These are phyloP conservation scores for Pleurotus djamor DNA, from an alignment of 768 basidiomycete species.

Conservation along the genomic window DNA sequence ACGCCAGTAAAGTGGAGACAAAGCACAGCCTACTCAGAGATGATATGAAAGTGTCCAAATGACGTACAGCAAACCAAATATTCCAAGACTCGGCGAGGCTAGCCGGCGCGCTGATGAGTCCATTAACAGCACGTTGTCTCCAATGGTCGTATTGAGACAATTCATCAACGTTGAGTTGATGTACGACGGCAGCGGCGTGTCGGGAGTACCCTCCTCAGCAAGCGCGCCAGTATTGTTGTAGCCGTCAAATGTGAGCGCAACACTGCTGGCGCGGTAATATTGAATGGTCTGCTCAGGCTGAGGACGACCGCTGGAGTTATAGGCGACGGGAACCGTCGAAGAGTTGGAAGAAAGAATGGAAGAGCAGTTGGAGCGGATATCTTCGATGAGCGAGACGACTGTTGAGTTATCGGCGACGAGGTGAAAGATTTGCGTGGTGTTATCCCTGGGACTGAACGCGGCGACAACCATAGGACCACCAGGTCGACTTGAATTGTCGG, in stretches of 20 bases:
- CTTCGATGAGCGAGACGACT: slow-evolving; percentile 35
- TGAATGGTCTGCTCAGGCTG: slow-evolving; percentile 57
- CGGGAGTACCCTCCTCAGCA: slow-evolving; percentile 34
- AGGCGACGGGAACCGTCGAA: slow-evolving; percentile 23
- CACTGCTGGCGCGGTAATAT: slow-evolving; percentile 67
- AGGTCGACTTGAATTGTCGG: slow-evolving; percentile 43
- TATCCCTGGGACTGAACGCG: slow-evolving; percentile 37
- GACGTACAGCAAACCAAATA: slow-evolving; percentile 19
- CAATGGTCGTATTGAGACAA: slow-evolving; percentile 67
- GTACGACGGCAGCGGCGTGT: slow-evolving; percentile 48
- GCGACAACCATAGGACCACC: slow-evolving; percentile 47
- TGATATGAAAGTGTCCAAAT: slow-evolving; percentile 11
- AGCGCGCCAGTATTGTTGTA: slow-evolving; percentile 64
- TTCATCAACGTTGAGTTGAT: slow-evolving; percentile 47
- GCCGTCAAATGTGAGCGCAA: slow-evolving; percentile 59
- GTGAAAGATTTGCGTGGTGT: slow-evolving; percentile 37
- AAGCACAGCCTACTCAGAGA: neutral
- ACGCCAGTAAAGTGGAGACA: neutral
- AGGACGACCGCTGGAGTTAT: slow-evolving; percentile 16
- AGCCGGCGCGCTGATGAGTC: slow-evolving; percentile 23
- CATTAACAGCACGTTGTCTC: slow-evolving; percentile 53
- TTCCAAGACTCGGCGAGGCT: slow-evolving; percentile 15
- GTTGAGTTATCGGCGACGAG: slow-evolving; percentile 49
- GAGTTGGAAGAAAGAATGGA: slow-evolving; percentile 27
- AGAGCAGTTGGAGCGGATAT: slow-evolving; percentile 42